Conservation (phyloP, 495 filamentous ascomycete genomes). For the Achaetomiella virescens region DNA sequence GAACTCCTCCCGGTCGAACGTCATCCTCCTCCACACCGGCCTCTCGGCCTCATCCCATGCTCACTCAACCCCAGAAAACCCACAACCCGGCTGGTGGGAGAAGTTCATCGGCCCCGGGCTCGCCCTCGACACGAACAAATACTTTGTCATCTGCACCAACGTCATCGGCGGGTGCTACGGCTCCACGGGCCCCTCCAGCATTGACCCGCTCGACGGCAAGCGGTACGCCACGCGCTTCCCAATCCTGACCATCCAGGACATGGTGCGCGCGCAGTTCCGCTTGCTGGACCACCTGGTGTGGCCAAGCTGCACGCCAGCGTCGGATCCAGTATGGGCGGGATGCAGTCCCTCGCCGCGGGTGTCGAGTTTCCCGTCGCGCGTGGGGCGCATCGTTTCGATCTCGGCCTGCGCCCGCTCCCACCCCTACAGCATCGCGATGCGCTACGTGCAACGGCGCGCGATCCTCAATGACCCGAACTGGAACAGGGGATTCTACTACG, state of each 20-base stretch:
- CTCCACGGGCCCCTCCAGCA: constrained; percentile 80
- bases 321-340: constrained; percentile 95
- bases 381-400: constrained; percentile 79
- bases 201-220: constrained; percentile 84
- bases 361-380: constrained; percentile 71
- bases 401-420: constrained; percentile 92
- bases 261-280: constrained; percentile 93
- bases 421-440: constrained; percentile 97
- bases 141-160: constrained; percentile 93
- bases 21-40: constrained; percentile 87
- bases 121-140: constrained; percentile 84
- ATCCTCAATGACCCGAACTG: constrained; percentile 98
- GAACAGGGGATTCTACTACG: constrained; percentile 96
- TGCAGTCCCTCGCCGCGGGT: constrained; percentile 93
- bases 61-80: constrained; percentile 77
- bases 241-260: constrained; percentile 93
- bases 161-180: constrained; percentile 95
- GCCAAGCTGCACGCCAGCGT: constrained; percentile 84
- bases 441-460: constrained; percentile 96
- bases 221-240: constrained; percentile 93
- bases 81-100: constrained; percentile 97
- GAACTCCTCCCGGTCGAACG: constrained; percentile 79
- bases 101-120: constrained; percentile 91
- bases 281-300: constrained; percentile 75
- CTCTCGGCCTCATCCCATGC: constrained; percentile 95